phyloP scores from a whole-genome alignment of 805 yeast species.

The Pichia rugopelliculosa region DNA sequence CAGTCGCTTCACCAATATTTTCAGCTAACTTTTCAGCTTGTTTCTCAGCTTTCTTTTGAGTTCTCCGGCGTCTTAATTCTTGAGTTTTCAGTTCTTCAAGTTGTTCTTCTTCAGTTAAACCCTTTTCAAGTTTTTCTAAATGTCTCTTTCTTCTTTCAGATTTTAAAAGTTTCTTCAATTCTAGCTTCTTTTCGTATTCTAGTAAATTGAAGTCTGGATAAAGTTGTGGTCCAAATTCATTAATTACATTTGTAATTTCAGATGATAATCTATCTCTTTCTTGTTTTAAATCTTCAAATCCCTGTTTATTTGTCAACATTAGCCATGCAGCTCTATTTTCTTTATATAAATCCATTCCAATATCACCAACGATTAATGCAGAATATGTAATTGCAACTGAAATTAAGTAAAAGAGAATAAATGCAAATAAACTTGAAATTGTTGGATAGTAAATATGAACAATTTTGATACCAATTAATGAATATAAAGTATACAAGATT shows the following conservation, averaged over 20 bases:
- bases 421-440: slow-evolving; percentile 19
- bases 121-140: slow-evolving; percentile 14
- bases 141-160: slow-evolving; percentile 22
- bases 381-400: slow-evolving; percentile 76
- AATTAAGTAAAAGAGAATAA: slow-evolving; percentile 48
- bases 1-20: no score
- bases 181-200: slow-evolving; percentile 36
- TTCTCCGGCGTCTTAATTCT: slow-evolving; percentile 38
- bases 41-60: slow-evolving; percentile 20
- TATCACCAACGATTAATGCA: slow-evolving; percentile 89
- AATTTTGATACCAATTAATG: slow-evolving; percentile 46
- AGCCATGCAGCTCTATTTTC: slow-evolving; percentile 75
- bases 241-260: slow-evolving; percentile 73
- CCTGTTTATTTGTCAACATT: slow-evolving; percentile 50
- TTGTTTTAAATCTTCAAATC: slow-evolving; percentile 50
- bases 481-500: slow-evolving; percentile 71
- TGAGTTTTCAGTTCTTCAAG: slow-evolving; percentile 45
- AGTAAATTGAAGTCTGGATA: slow-evolving; percentile 76
- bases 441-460: slow-evolving; percentile 21
- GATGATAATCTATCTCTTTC: slow-evolving; percentile 56
- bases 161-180: slow-evolving; percentile 25
- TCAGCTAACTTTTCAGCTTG: slow-evolving; percentile 6
- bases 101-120: slow-evolving; percentile 34
- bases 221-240: slow-evolving; percentile 73
- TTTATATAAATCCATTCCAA: slow-evolving; percentile 82